Evolutionary conservation across 2,329 filamentous ascomycete genomes (phyloP).

Genomic region (Fusarium succisae): DNA sequence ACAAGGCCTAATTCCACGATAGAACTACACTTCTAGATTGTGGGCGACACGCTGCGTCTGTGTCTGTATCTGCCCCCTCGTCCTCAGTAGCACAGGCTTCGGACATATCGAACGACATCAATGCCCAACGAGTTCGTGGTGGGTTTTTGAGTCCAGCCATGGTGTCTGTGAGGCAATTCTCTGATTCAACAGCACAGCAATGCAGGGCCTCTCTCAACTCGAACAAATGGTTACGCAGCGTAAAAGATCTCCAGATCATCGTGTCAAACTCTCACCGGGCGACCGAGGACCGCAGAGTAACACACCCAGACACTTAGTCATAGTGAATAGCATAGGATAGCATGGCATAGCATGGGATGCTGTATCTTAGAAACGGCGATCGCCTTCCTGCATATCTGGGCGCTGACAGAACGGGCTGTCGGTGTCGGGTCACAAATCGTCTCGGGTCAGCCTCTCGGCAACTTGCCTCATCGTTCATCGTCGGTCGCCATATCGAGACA

Average conservation of each 20-base stretch:
- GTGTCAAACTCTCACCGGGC: slow-evolving; percentile 5
- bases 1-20: not conserved
- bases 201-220: not conserved
- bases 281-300: slow-evolving; percentile 1
- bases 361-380: not conserved
- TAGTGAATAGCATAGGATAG: not conserved
- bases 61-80: slow-evolving; percentile 4
- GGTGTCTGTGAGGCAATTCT: not conserved
- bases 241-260: slow-evolving; percentile 33
- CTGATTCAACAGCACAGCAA: slow-evolving; percentile 7
- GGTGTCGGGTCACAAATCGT: slow-evolving; percentile 2
- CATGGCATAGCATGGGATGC: not conserved
- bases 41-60: slow-evolving; percentile 19
- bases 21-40: slow-evolving; percentile 5
- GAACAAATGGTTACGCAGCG: slow-evolving; percentile 17
- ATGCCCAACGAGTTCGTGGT: slow-evolving; percentile 25
- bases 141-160: not conserved
- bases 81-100: slow-evolving; percentile 10
- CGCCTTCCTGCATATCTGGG: slow-evolving; percentile 9
- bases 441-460: slow-evolving; percentile 7
- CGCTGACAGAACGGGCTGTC: slow-evolving; percentile 1
- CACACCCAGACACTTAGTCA: not conserved
- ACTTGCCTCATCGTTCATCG: slow-evolving; percentile 16
- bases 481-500: slow-evolving; percentile 16
- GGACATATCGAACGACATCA: slow-evolving; percentile 2